These are phyloP conservation scores for Camelina neglecta DNA, from an alignment of 345 rosid genomes.

Conservation along the genomic window DNA sequence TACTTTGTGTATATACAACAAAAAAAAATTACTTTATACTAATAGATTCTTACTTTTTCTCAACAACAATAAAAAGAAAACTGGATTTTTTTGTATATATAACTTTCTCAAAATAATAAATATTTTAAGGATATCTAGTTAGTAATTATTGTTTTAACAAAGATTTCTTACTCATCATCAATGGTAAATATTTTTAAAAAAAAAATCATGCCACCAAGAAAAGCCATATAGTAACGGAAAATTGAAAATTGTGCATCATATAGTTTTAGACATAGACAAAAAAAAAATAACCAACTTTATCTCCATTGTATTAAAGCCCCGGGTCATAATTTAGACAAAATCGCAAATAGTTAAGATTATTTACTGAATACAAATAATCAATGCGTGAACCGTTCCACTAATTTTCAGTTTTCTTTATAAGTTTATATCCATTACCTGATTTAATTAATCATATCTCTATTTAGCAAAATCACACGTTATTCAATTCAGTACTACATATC, in stretches of 20 bases:
- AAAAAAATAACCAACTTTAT: not conserved
- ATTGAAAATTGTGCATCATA: not conserved
- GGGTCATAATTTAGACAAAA: constrained; percentile 11
- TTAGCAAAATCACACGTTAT: constrained; percentile 36
- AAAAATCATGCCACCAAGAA: not conserved
- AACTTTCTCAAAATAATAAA: not conserved
- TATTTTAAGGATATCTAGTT: not conserved
- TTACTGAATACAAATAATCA: constrained; percentile 6
- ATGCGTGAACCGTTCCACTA: constrained; percentile 6
- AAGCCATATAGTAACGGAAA: not conserved
- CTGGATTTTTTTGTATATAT: too few species aligned
- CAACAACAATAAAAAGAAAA: too few species aligned
- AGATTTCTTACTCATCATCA: not conserved
- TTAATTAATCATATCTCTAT: constrained; percentile 21
- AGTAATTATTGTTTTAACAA: not conserved
- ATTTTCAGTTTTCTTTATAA: not conserved
- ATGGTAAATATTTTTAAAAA: not conserved
- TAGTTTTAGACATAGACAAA: not conserved
- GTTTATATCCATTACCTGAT: constrained; percentile 27
- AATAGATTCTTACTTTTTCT: not conserved
- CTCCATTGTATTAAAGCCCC: not conserved
- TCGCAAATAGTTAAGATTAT: constrained; percentile 17
- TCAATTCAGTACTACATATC: not conserved
- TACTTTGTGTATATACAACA: not conserved
- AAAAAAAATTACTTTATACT: too few species aligned